phyloP scores from a whole-genome alignment of 345 rosid genomes.

The Syzygium jambos region DNA sequence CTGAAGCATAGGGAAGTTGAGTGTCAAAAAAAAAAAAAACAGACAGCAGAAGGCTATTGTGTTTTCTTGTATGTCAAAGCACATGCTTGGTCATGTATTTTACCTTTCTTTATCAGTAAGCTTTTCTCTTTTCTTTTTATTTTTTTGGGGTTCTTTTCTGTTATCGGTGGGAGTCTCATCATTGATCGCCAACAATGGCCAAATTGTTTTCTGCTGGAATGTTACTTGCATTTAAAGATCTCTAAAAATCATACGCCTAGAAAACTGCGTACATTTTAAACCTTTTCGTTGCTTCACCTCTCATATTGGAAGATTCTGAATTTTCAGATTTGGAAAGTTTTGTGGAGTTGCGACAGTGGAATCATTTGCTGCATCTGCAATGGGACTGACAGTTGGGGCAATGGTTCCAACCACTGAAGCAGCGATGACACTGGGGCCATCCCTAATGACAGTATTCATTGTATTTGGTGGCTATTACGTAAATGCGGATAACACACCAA shows the following conservation, averaged over 20 bases:
- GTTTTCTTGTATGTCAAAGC: background rate
- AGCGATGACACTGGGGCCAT: conserved; percentile 97
- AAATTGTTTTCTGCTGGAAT: background rate
- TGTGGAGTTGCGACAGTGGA: conserved; percentile 89
- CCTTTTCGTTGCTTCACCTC: background rate
- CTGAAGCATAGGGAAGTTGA: background rate
- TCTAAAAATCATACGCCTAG: background rate
- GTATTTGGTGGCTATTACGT: conserved; percentile 94
- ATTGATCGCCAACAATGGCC: background rate
- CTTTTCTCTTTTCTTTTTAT: background rate
- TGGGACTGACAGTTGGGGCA: conserved; percentile 98
- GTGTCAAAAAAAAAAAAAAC: background rate
- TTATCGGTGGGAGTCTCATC: background rate
- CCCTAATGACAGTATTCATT: conserved; percentile 93
- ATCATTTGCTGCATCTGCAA: conserved; percentile 97
- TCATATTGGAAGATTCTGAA: conserved; percentile 1
- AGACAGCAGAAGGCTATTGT: background rate
- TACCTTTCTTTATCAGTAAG: background rate
- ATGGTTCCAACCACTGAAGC: conserved; percentile 96
- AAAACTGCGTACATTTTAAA: background rate
- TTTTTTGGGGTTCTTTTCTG: background rate
- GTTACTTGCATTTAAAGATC: background rate
- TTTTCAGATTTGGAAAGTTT: conserved; percentile 49
- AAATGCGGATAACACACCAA: conserved; percentile 85
- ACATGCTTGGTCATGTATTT: background rate